Conservation (phyloP, 2,329 filamentous ascomycete genomes). For the Thielaviopsis euricoi region DNA sequence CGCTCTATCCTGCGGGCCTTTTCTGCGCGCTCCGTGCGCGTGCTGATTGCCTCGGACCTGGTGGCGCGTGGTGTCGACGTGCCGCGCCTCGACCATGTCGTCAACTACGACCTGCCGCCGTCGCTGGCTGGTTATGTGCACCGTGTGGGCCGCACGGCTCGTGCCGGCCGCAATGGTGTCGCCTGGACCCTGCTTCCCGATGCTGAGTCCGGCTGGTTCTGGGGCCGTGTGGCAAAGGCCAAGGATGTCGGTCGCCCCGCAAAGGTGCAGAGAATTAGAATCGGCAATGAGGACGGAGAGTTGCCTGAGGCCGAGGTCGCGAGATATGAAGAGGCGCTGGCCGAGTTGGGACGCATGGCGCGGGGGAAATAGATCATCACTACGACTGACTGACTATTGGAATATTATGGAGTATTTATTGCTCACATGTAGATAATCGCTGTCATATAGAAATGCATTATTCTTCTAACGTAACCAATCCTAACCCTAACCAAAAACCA, state of each 20-base stretch:
- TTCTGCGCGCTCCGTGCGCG: conserved; percentile 43
- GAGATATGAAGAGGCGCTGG: conserved; percentile 40
- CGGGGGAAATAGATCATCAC: neutral
- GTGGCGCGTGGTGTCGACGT: conserved; percentile 82
- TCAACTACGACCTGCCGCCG: conserved; percentile 85
- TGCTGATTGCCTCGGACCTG: conserved; percentile 85
- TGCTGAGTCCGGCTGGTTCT: conserved; percentile 81
- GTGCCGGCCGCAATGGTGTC: conserved; percentile 57
- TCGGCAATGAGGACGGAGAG: conserved; percentile 19
- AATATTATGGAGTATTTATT: too few species aligned
- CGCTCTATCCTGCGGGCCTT: conserved; percentile 54
- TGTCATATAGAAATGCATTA: too few species aligned
- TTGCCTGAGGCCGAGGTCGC: conserved; percentile 31
- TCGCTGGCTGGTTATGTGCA: conserved; percentile 77
- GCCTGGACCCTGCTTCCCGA: conserved; percentile 80
- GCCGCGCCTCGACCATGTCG: conserved; percentile 59
- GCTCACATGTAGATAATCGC: too few species aligned
- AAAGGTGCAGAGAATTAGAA: conserved; percentile 31
- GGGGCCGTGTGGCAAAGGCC: conserved; percentile 57
- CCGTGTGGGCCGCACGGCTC: conserved; percentile 76
- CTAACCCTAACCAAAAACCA: too few species aligned
- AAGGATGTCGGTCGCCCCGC: conserved; percentile 28
- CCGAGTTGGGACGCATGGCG: conserved; percentile 46
- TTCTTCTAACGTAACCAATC: too few species aligned
- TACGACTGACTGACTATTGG: too few species aligned